Percentiles rank a stretch among this genome's conserved stretches.
These are phyloP conservation scores for Primulina tabacum DNA, from an alignment of 257 asterid species.

Conservation along the genomic window DNA sequence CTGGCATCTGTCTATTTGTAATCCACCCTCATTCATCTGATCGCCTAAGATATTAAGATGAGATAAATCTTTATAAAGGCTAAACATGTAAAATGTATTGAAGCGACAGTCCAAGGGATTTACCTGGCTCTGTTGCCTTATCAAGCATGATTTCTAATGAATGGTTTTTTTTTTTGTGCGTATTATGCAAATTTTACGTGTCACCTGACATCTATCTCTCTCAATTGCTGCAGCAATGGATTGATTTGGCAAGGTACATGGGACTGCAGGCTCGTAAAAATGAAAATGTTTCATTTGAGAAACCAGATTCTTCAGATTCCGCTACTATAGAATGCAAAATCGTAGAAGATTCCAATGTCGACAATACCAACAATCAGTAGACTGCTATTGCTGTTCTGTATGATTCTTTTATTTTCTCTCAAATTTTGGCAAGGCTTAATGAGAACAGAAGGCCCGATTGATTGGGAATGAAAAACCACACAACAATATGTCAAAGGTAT, in stretches of 20 bases:
- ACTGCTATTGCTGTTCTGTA: conserved; percentile 18
- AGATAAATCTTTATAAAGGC: background rate
- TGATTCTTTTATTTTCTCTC: conserved; percentile 18
- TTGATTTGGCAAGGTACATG: conserved; percentile 82
- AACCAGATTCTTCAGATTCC: conserved; percentile 43
- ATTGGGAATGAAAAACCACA: conserved; percentile 17
- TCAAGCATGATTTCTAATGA: conserved; percentile 4
- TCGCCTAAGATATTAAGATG: background rate
- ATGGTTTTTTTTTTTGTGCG: background rate
- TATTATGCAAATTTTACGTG: background rate
- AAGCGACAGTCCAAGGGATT: conserved; percentile 1
- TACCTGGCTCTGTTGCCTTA: background rate
- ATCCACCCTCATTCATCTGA: background rate
- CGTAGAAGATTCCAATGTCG: conserved; percentile 49
- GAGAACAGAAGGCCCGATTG: conserved; percentile 4
- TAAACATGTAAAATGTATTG: background rate
- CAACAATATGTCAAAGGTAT: background rate
- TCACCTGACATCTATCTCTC: conserved; percentile 25
- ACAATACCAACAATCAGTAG: conserved; percentile 55
- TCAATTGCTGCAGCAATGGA: conserved; percentile 77
- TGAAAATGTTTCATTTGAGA: conserved; percentile 32
- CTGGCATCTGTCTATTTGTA: background rate
- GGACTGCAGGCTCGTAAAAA: conserved; percentile 74
- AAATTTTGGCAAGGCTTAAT: conserved; percentile 11
- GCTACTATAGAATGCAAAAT: conserved; percentile 50